Conservation (phyloP, 257 asterid species). For the Nicotiana noctiflora region DNA sequence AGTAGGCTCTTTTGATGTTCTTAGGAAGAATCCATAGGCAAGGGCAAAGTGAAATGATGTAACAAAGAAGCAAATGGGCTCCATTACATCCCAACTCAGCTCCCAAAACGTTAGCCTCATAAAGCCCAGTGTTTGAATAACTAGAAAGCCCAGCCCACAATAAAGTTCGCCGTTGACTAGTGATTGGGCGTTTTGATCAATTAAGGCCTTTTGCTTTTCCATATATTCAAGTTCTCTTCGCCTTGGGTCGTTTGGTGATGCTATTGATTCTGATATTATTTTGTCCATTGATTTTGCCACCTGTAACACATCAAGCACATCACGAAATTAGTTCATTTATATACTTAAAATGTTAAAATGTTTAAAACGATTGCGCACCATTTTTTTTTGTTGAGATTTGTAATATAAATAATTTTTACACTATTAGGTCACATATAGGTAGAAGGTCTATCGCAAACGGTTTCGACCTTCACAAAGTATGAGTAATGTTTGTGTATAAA, state of each 20-base stretch:
- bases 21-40: conserved; percentile 48
- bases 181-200: conserved; percentile 59
- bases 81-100: conserved; percentile 93
- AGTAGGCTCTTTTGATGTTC: conserved; percentile 45
- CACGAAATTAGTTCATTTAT: background rate
- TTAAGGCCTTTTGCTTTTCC: conserved; percentile 41
- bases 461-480: no score
- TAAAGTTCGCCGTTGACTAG: conserved; percentile 54
- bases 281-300: conserved; percentile 69
- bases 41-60: conserved; percentile 67
- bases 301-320: conserved; percentile 14
- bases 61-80: conserved; percentile 90
- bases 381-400: no score
- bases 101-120: conserved; percentile 96
- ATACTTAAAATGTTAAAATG: background rate
- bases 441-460: no score
- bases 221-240: conserved; percentile 45
- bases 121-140: conserved; percentile 70
- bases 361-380: background rate
- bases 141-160: conserved; percentile 66
- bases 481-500: no score
- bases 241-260: conserved; percentile 69
- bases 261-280: conserved; percentile 42
- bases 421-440: no score
- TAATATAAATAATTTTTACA: no score